phyloP scores from a whole-genome alignment of 192 early-diverging fungal genomes.

The Backusella morwellensis region DNA sequence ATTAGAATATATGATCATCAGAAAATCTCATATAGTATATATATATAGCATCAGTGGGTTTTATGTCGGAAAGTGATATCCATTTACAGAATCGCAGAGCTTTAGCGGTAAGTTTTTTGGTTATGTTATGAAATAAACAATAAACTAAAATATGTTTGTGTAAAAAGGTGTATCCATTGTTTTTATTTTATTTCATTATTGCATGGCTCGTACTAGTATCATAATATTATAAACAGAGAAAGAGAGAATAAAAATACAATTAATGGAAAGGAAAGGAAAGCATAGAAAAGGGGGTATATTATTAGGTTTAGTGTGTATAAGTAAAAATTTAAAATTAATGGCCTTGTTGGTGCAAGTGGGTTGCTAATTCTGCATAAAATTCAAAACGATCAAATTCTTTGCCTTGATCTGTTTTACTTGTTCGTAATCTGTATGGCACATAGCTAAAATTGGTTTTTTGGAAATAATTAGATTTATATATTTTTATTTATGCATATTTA shows the following conservation, averaged over 20 bases:
- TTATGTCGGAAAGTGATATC: constrained; percentile 70
- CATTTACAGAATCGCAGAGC: constrained; percentile 82
- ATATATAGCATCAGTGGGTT: constrained; percentile 78
- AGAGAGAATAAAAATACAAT: not conserved
- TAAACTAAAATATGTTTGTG: not conserved
- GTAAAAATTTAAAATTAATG: constrained; percentile 9
- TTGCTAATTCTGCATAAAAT: constrained; percentile 34
- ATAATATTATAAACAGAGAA: constrained; percentile 15
- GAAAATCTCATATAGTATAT: not conserved
- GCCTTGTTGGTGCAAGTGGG: constrained; percentile 33
- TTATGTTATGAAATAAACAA: not conserved
- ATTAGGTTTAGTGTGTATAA: not conserved
- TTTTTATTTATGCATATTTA: no score
- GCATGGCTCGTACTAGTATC: constrained; percentile 90
- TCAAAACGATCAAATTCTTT: constrained; percentile 30
- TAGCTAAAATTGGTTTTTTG: not conserved
- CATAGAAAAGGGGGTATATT: not conserved
- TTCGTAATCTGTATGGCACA: not conserved
- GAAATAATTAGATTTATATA: not conserved
- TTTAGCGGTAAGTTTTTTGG: constrained; percentile 60
- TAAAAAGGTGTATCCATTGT: constrained; percentile 73
- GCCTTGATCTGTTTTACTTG: constrained; percentile 5
- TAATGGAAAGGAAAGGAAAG: not conserved
- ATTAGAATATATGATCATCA: not conserved
- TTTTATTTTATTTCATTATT: constrained; percentile 93